These are phyloP conservation scores for Tylopilus vinaceipallidus DNA, from an alignment of 768 basidiomycete genomes.

Conservation along the genomic window DNA sequence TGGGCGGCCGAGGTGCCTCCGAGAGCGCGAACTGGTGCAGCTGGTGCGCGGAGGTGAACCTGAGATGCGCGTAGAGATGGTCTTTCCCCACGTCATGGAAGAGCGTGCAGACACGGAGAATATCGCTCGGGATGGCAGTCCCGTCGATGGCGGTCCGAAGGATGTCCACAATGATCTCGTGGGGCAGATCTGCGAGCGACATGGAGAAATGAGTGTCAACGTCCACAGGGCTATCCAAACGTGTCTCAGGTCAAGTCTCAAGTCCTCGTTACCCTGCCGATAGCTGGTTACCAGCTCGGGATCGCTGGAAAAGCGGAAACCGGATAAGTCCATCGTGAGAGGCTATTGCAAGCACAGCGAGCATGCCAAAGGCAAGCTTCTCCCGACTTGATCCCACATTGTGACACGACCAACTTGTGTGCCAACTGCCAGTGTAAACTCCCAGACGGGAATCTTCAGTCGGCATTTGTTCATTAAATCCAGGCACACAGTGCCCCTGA, in stretches of 20 bases:
- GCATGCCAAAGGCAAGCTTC: neutral
- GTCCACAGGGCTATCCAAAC: neutral
- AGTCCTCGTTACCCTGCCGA: neutral
- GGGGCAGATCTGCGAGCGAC: constrained; percentile 20
- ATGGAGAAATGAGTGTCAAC: neutral
- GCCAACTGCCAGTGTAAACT: neutral
- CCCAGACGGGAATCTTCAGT: neutral
- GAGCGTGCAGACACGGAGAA: constrained; percentile 22
- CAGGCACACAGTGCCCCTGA: neutral
- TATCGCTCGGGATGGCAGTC: constrained; percentile 13
- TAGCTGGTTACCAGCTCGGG: too few species aligned
- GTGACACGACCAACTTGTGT: too few species aligned
- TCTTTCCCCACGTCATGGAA: constrained; percentile 21
- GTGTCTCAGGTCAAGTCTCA: too few species aligned
- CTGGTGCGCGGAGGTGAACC: constrained; percentile 25
- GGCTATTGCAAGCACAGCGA: too few species aligned
- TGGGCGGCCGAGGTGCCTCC: constrained; percentile 9
- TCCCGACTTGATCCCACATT: neutral
- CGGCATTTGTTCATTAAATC: neutral
- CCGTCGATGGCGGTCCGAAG: constrained; percentile 13
- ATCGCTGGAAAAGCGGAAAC: constrained; percentile 3
- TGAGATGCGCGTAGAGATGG: constrained; percentile 26
- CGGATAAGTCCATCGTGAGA: neutral
- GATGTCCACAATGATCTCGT: constrained; percentile 22
- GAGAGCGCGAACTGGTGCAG: constrained; percentile 16